phyloP scores from a whole-genome alignment of 2,329 filamentous ascomycete species.

The Xylaria arbuscula region DNA sequence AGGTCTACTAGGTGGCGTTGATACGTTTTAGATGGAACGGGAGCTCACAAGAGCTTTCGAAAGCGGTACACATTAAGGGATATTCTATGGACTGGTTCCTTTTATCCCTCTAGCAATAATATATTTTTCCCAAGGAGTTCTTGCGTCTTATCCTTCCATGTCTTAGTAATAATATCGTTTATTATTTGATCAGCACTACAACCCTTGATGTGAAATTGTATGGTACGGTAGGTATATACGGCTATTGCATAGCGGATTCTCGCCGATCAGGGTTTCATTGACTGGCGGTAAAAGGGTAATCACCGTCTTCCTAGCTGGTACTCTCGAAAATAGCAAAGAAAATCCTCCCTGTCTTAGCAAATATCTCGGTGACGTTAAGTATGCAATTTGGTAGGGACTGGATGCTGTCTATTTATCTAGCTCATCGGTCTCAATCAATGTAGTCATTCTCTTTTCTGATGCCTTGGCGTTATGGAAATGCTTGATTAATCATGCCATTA shows the following conservation, averaged over 20 bases:
- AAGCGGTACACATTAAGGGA: slow-evolving; percentile 8
- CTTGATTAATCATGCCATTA: slow-evolving; percentile 57
- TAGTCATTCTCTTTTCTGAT: background rate
- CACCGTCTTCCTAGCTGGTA: too few species aligned
- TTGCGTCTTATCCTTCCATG: background rate
- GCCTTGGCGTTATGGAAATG: background rate
- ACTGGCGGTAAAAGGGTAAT: too few species aligned
- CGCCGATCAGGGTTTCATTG: too few species aligned
- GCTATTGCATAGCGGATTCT: too few species aligned
- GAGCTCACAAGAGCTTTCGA: background rate
- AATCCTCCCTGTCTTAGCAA: too few species aligned
- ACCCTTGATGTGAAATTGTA: background rate
- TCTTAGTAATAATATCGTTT: background rate
- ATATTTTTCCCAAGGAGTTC: background rate
- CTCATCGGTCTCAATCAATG: background rate
- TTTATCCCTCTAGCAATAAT: slow-evolving; percentile 10
- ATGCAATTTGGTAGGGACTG: too few species aligned
- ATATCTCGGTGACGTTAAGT: too few species aligned
- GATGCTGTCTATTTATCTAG: background rate
- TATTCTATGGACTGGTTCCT: slow-evolving; percentile 30
- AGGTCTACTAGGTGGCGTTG: slow-evolving; percentile 25
- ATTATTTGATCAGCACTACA: too few species aligned
- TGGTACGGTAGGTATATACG: too few species aligned
- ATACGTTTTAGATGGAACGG: slow-evolving; percentile 5
- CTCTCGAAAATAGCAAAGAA: too few species aligned